Percentiles rank a stretch among this genome's conserved stretches.
phyloP scores from a whole-genome alignment of 805 yeast genomes.

The Candida ipomoeae region DNA sequence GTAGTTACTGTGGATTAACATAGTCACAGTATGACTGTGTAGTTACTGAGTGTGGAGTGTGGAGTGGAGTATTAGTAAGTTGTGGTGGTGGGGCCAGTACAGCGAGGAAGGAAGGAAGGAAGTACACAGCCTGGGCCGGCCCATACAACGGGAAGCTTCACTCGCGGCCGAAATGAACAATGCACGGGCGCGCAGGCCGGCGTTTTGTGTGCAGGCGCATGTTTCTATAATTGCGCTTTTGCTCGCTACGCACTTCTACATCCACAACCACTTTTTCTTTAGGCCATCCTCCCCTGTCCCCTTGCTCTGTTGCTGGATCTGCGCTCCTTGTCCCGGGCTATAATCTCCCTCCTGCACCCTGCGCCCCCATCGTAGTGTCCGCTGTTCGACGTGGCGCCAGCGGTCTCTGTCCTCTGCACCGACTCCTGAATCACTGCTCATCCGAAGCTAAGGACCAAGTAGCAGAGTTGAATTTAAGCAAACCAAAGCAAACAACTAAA shows the following conservation, averaged over 20 bases:
- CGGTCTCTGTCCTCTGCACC: neutral
- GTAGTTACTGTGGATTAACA: too few species aligned
- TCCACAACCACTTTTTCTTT: conserved; percentile 3
- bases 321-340: neutral
- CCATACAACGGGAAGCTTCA: neutral
- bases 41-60: too few species aligned
- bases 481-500: too few species aligned
- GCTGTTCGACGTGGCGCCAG: neutral
- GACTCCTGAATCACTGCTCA: neutral
- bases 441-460: too few species aligned
- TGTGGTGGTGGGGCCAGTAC: too few species aligned
- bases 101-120: too few species aligned
- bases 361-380: neutral
- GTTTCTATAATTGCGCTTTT: conserved; percentile 2
- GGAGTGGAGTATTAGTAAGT: too few species aligned
- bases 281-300: neutral
- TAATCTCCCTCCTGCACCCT: neutral
- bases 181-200: conserved; percentile 1
- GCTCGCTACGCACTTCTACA: conserved; percentile 3
- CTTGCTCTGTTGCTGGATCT: neutral
- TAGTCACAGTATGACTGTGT: too few species aligned
- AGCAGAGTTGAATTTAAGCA: too few species aligned
- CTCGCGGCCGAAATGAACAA: conserved; percentile 1
- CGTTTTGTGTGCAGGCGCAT: neutral
- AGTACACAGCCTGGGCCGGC: neutral